These are phyloP conservation scores for Exophiala calicioides DNA, from an alignment of 2,329 filamentous ascomycete species.

Conservation along the genomic window DNA sequence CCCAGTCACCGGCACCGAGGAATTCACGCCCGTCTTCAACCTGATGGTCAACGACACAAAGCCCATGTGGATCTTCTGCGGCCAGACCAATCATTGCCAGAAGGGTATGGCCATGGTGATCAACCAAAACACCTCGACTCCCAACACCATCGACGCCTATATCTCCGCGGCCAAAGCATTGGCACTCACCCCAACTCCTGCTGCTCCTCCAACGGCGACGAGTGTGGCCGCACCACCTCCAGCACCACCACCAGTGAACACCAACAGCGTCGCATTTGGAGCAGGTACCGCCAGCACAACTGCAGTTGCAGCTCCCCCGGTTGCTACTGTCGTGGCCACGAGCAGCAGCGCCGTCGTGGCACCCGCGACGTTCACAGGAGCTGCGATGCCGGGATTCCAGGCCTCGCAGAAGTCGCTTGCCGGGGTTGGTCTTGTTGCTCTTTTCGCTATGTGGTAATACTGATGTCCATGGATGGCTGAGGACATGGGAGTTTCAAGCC, in stretches of 20 bases:
- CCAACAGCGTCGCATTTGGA: too few relatives aligned
- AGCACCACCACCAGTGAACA: slow-evolving; percentile 3
- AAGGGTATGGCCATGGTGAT: slow-evolving; percentile 74
- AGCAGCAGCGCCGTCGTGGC: slow-evolving; percentile 12
- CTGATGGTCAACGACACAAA: slow-evolving; percentile 67
- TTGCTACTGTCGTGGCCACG: too few relatives aligned
- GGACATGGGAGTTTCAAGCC: too few relatives aligned
- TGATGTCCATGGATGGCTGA: too few relatives aligned
- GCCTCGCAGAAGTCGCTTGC: slow-evolving; percentile 16
- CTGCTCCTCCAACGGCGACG: slow-evolving; percentile 4
- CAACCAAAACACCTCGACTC: slow-evolving; percentile 48
- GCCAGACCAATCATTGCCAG: slow-evolving; percentile 73
- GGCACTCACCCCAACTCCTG: slow-evolving; percentile 11
- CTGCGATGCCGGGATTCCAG: slow-evolving; percentile 10
- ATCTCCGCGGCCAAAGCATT: slow-evolving; percentile 25
- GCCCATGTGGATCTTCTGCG: slow-evolving; percentile 79
- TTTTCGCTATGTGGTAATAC: slow-evolving; percentile 29
- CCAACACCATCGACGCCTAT: slow-evolving; percentile 31
- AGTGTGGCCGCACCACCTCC: slow-evolving; percentile 4
- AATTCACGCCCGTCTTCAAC: slow-evolving; percentile 67
- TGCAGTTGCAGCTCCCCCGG: slow-evolving; percentile 12
- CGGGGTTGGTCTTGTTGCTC: slow-evolving; percentile 19
- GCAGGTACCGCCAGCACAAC: slow-evolving; percentile 7
- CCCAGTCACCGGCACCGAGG: slow-evolving; percentile 51
- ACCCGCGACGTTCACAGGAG: slow-evolving; percentile 29